phyloP scores from a whole-genome alignment of 371 early-diverging fungal genomes.

The Syncephalis fuscata region DNA sequence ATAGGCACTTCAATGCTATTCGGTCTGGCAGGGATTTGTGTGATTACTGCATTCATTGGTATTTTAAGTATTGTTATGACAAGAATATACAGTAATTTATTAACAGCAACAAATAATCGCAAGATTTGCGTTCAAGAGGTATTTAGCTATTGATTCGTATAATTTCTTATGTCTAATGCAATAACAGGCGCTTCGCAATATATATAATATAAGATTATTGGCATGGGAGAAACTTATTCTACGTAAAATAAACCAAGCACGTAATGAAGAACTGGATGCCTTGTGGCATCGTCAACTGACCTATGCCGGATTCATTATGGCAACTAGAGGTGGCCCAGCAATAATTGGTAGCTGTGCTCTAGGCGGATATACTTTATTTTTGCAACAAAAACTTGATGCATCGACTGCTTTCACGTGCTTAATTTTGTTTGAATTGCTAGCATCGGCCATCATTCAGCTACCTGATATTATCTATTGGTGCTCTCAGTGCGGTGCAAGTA shows the following conservation, averaged over 20 bases:
- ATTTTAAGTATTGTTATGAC: conserved; percentile 27
- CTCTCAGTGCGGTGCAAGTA: conserved; percentile 1
- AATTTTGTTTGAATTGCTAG: conserved; percentile 4
- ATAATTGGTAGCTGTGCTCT: conserved; percentile 32
- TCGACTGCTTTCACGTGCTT: conserved; percentile 19
- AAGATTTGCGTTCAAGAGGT: conserved; percentile 25
- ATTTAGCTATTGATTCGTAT: not conserved
- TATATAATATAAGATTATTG: conserved; percentile 51
- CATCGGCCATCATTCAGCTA: conserved; percentile 4
- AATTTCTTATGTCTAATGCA: not conserved
- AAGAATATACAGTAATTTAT: conserved; percentile 3
- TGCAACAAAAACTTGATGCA: conserved; percentile 32
- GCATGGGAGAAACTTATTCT: conserved; percentile 42
- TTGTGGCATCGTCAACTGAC: conserved; percentile 17
- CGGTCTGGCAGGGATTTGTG: conserved; percentile 21
- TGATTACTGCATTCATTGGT: conserved; percentile 28
- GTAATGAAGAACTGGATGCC: conserved; percentile 27
- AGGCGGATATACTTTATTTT: conserved; percentile 29
- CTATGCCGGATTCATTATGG: conserved; percentile 19
- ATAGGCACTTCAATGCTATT: conserved; percentile 29
- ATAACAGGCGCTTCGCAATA: conserved; percentile 37
- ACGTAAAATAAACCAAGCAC: conserved; percentile 22
- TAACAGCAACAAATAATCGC: conserved; percentile 22
- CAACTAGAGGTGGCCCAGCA: conserved; percentile 27
- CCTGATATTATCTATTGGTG: conserved; percentile 2